Evolutionary conservation across 2,329 filamentous ascomycete species (phyloP).

Genomic region (Trematosphaeria pertusa): DNA sequence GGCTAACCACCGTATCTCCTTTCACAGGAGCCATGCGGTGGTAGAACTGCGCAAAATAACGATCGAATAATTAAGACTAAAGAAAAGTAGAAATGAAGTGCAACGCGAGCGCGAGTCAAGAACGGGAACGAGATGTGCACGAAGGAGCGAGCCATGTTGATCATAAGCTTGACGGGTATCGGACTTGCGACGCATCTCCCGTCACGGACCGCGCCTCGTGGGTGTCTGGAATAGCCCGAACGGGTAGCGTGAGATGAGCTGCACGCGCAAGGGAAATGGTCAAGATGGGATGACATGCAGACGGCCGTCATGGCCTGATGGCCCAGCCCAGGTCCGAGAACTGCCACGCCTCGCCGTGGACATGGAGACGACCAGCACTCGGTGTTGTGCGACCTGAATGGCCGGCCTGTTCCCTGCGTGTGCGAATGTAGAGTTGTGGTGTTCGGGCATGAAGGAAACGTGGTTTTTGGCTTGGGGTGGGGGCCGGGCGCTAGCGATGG

Average conservation of each 20-base stretch:
- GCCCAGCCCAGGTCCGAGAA: too few relatives aligned
- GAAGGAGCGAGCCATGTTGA: not conserved
- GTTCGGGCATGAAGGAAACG: too few relatives aligned
- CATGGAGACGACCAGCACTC: not conserved
- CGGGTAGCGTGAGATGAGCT: not conserved
- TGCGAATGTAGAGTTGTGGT: too few relatives aligned
- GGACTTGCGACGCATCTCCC: conserved; percentile 6
- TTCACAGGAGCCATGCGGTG: conserved; percentile 7
- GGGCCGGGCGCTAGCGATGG: too few relatives aligned
- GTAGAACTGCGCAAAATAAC: too few relatives aligned
- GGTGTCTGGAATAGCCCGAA: not conserved
- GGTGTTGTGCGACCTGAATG: too few relatives aligned
- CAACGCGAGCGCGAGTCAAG: not conserved
- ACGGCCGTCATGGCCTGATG: not conserved
- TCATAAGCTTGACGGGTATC: conserved; percentile 6
- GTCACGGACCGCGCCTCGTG: not conserved
- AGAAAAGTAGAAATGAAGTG: not conserved
- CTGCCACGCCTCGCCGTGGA: too few relatives aligned
- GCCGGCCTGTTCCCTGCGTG: too few relatives aligned
- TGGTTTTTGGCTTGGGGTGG: too few relatives aligned
- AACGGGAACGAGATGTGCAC: not conserved
- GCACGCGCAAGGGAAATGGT: too few relatives aligned
- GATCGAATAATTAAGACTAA: not conserved
- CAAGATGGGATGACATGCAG: conserved; percentile 12
- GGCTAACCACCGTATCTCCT: conserved; percentile 1